These are phyloP conservation scores for Daldinia decipiens DNA, from an alignment of 495 filamentous ascomycete genomes.

Conservation along the genomic window DNA sequence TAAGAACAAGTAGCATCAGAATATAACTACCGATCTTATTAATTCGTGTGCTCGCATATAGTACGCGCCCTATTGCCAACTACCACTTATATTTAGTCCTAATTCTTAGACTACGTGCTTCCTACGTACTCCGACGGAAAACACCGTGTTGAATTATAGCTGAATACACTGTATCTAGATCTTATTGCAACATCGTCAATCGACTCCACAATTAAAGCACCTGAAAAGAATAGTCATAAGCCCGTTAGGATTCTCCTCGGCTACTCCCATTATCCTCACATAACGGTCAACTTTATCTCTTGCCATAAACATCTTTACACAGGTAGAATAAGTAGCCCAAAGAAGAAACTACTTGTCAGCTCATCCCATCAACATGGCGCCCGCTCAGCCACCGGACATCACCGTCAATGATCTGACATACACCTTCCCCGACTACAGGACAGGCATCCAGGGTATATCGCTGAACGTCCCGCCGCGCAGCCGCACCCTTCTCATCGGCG, in stretches of 20 bases:
- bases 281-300: not conserved
- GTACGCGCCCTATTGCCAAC: not conserved
- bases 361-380: conserved; percentile 5
- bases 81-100: conserved; percentile 6
- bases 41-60: not conserved
- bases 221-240: conserved; percentile 16
- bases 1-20: too few species aligned
- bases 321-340: not conserved
- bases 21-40: not conserved
- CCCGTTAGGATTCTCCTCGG: not conserved
- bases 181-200: conserved; percentile 17
- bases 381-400: conserved; percentile 56
- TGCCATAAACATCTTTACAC: not conserved
- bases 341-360: not conserved
- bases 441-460: conserved; percentile 74
- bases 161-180: conserved; percentile 23
- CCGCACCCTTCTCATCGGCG: conserved; percentile 92
- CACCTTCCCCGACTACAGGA: conserved; percentile 82
- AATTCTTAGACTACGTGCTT: not conserved
- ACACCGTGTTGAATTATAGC: conserved; percentile 7
- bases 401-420: conserved; percentile 81
- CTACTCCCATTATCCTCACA: not conserved
- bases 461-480: conserved; percentile 82
- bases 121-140: conserved; percentile 39
- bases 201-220: conserved; percentile 25